phyloP scores from a whole-genome alignment of 495 filamentous ascomycete species.

The Tuber melanosporum region DNA sequence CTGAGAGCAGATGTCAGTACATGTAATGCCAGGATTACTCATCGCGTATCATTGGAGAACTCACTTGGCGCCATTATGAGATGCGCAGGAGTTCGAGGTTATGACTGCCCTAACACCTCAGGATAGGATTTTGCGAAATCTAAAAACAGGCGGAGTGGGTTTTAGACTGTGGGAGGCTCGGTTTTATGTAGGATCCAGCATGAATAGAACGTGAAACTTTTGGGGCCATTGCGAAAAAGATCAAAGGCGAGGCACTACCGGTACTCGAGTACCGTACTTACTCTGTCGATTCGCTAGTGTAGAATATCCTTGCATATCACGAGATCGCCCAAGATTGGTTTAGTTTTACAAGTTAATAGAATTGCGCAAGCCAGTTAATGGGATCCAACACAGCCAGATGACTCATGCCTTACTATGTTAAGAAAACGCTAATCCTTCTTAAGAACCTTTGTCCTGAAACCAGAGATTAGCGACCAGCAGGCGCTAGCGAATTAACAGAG shows the following conservation, averaged over 20 bases:
- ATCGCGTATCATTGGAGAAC: not conserved
- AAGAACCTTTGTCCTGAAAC: too few relatives aligned
- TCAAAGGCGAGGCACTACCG: constrained; percentile 13
- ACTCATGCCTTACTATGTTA: too few relatives aligned
- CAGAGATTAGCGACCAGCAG: too few relatives aligned
- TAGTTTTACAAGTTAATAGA: too few relatives aligned
- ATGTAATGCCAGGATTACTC: not conserved
- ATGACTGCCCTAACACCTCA: not conserved
- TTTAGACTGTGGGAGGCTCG: constrained; percentile 12
- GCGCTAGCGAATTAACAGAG: too few relatives aligned
- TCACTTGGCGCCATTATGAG: constrained; percentile 29
- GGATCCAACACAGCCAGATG: too few relatives aligned
- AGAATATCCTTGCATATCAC: not conserved
- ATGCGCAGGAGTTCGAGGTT: not conserved
- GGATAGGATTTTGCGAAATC: not conserved
- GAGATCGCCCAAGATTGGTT: too few relatives aligned
- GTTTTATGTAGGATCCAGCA: constrained; percentile 9
- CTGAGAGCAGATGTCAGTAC: constrained; percentile 15
- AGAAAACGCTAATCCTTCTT: too few relatives aligned
- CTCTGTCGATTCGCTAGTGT: too few relatives aligned
- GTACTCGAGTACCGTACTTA: too few relatives aligned
- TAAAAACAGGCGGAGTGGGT: not conserved
- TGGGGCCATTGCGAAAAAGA: not conserved
- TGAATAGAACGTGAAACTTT: constrained; percentile 15
- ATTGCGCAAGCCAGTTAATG: too few relatives aligned